Evolutionary conservation across 148 eudicot genomes (phyloP).

Genomic region (Agrostemma githago): DNA sequence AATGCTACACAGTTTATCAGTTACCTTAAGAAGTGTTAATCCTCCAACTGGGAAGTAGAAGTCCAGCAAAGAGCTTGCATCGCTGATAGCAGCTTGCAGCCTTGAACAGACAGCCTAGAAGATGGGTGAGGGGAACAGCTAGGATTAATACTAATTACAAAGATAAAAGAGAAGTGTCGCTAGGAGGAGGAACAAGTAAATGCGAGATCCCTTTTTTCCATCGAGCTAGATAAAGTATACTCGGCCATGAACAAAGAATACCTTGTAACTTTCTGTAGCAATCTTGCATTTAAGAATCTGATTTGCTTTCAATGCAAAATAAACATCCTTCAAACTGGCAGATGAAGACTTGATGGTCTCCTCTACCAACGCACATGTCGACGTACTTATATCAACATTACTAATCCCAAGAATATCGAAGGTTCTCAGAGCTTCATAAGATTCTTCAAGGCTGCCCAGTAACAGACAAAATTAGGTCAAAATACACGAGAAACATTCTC

Average conservation of each 20-base stretch:
- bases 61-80: slow-evolving; percentile 58
- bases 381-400: slow-evolving; percentile 38
- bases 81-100: slow-evolving; percentile 49
- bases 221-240: neutral
- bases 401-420: slow-evolving; percentile 68
- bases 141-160: neutral
- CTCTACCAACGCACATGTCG: slow-evolving; percentile 48
- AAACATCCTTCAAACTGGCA: slow-evolving; percentile 60
- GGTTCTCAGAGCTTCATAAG: slow-evolving; percentile 72
- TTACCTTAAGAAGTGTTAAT: slow-evolving; percentile 71
- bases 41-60: slow-evolving; percentile 72
- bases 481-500: slow-evolving; percentile 8
- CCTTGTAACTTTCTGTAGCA: slow-evolving; percentile 41
- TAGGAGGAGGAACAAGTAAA: neutral
- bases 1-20: neutral
- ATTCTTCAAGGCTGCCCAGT: slow-evolving; percentile 61
- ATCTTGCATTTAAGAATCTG: slow-evolving; percentile 57
- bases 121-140: neutral
- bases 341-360: slow-evolving; percentile 48
- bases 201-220: neutral
- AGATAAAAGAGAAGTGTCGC: neutral
- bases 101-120: slow-evolving; percentile 53
- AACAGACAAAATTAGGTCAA: slow-evolving; percentile 10
- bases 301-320: slow-evolving; percentile 56
- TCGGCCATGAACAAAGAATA: slow-evolving; percentile 25